Conservation (phyloP, 805 yeast genomes). For the Cyberlindnera mrakii region DNA sequence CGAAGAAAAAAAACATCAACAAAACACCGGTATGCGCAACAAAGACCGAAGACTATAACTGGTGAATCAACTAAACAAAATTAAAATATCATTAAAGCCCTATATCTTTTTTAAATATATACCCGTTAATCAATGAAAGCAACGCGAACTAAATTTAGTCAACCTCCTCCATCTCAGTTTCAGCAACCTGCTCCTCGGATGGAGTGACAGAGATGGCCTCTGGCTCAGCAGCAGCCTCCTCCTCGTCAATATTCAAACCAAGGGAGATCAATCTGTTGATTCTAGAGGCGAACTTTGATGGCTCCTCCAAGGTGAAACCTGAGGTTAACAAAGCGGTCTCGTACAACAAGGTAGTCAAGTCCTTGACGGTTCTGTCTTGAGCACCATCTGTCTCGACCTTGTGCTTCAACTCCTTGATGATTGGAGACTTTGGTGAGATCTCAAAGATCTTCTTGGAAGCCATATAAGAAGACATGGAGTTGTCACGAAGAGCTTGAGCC, state of each 20-base stretch:
- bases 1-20: too few species aligned
- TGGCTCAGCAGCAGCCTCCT: slow-evolving; percentile 57
- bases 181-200: slow-evolving; percentile 63
- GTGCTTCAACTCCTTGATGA: slow-evolving; percentile 90
- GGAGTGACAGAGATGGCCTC: slow-evolving; percentile 53
- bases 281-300: slow-evolving; percentile 94
- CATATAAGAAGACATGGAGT: slow-evolving; percentile 99
- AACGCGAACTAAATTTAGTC: slow-evolving; percentile 45
- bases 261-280: slow-evolving; percentile 96
- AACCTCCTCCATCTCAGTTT: slow-evolving; percentile 98
- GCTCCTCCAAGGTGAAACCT: slow-evolving; percentile 98
- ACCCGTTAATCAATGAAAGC: too few species aligned
- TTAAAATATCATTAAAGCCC: too few species aligned
- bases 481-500: slow-evolving; percentile 99
- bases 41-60: too few species aligned
- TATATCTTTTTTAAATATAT: too few species aligned
- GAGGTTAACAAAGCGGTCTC: slow-evolving; percentile 98
- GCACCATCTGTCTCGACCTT: slow-evolving; percentile 97
- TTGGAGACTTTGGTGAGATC: slow-evolving; percentile 94
- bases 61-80: too few species aligned
- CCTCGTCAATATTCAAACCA: slow-evolving; percentile 97
- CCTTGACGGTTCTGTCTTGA: slow-evolving; percentile 97
- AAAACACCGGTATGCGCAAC: too few species aligned
- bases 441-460: slow-evolving; percentile 98
- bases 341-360: slow-evolving; percentile 89